phyloP scores from a whole-genome alignment of 1,139 yeast species.

The Hemisphaericaspora subhashii region DNA sequence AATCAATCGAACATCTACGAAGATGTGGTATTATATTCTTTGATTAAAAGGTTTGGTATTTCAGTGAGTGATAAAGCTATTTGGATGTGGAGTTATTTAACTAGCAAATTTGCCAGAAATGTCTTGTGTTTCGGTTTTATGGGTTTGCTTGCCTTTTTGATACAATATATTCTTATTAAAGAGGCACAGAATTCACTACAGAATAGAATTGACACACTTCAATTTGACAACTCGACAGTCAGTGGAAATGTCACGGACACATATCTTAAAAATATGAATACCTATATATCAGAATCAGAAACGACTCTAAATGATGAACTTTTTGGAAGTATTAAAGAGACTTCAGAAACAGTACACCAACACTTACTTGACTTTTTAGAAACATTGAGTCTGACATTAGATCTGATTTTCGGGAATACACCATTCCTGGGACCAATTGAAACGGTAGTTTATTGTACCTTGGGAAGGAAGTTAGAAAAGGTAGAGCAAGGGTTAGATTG shows the following conservation, averaged over 20 bases:
- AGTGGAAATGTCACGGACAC: constrained; percentile 8
- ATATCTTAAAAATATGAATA: constrained; percentile 25
- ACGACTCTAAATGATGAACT: constrained; percentile 56
- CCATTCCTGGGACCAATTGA: constrained; percentile 63
- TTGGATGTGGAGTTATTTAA: constrained; percentile 54
- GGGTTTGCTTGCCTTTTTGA: constrained; percentile 47
- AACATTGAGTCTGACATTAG: constrained; percentile 29
- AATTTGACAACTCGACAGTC: neutral
- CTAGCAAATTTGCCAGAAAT: constrained; percentile 46
- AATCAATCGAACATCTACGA: constrained; percentile 14
- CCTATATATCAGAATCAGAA: constrained; percentile 31
- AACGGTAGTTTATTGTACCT: constrained; percentile 71
- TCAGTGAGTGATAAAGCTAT: constrained; percentile 9
- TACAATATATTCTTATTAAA: constrained; percentile 46
- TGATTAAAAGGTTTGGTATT: constrained; percentile 10
- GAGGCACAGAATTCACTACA: constrained; percentile 6
- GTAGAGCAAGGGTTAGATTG: constrained; percentile 75
- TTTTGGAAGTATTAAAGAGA: constrained; percentile 62
- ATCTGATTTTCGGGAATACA: constrained; percentile 61
- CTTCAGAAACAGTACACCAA: constrained; percentile 46
- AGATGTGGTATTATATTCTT: constrained; percentile 9
- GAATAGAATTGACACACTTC: neutral
- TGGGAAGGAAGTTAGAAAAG: constrained; percentile 67
- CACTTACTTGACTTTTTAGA: constrained; percentile 46
- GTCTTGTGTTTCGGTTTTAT: constrained; percentile 47